These are phyloP conservation scores for Metschnikowia continentalis DNA, from an alignment of 805 yeast species.

Conservation along the genomic window DNA sequence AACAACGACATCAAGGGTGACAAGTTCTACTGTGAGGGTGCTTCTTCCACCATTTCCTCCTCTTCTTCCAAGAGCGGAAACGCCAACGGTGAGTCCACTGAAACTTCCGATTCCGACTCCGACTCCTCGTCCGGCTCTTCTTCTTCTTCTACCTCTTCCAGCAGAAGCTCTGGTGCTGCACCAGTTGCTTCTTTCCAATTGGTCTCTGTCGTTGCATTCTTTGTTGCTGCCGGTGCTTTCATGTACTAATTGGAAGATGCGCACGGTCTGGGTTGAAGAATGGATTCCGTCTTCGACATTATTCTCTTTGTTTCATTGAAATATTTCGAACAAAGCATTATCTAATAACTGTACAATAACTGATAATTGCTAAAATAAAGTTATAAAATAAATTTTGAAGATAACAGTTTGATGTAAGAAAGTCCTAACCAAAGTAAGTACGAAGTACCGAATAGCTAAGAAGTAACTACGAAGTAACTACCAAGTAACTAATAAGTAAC, in stretches of 20 bases:
- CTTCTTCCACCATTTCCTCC: slow-evolving; percentile 42
- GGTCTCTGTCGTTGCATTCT: slow-evolving; percentile 27
- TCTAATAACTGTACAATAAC: slow-evolving; percentile 1
- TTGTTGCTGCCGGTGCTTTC: slow-evolving; percentile 38
- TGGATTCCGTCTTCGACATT: background rate
- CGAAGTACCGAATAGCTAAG: too few species aligned
- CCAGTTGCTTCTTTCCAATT: slow-evolving; percentile 22
- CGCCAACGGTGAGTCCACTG: slow-evolving; percentile 21
- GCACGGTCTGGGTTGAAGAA: background rate
- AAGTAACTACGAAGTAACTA: too few species aligned
- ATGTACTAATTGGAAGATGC: slow-evolving; percentile 20
- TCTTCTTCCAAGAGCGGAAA: slow-evolving; percentile 38
- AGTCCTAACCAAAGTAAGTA: too few species aligned
- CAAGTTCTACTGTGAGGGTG: slow-evolving; percentile 58
- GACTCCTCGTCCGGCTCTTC: slow-evolving; percentile 20
- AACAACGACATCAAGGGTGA: slow-evolving; percentile 90
- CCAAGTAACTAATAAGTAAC: too few species aligned
- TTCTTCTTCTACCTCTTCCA: slow-evolving; percentile 17
- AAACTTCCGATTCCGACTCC: slow-evolving; percentile 23
- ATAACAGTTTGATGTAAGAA: too few species aligned
- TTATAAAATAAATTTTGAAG: background rate
- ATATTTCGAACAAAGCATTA: slow-evolving; percentile 2
- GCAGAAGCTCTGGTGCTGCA: slow-evolving; percentile 26
- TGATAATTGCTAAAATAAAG: background rate
- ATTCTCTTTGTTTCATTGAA: slow-evolving; percentile 5